Percentiles rank a stretch among this genome's conserved stretches.
These are phyloP conservation scores for Syzygium syzygioides DNA, from an alignment of 441 rosid genomes.

Conservation along the genomic window DNA sequence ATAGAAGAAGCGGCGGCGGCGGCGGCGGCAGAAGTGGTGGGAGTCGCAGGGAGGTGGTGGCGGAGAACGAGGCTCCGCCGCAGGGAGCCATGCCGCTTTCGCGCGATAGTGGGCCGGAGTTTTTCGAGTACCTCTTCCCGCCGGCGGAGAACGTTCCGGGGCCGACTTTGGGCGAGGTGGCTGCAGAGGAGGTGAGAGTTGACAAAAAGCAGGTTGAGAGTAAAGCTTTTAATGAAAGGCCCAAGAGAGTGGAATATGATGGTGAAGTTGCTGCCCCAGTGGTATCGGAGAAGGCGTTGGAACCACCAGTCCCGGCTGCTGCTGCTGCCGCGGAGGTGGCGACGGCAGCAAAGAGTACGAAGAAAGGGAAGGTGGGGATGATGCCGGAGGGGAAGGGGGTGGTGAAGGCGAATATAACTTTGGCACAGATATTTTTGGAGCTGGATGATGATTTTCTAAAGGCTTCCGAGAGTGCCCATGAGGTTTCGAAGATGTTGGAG, in stretches of 20 bases:
- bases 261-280: constrained; percentile 10
- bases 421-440: constrained; percentile 46
- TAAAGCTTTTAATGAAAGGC: constrained; percentile 18
- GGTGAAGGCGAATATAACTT: constrained; percentile 22
- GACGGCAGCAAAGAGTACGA: constrained; percentile 26
- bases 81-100: neutral
- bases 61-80: constrained; percentile 3
- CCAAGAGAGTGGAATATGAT: constrained; percentile 13
- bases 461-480: constrained; percentile 90
- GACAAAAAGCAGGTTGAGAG: constrained; percentile 13
- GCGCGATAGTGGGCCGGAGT: neutral
- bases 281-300: constrained; percentile 13
- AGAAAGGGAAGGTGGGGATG: constrained; percentile 30
- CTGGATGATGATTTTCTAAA: constrained; percentile 82
- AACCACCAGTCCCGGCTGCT: neutral
- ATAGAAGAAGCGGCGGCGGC: constrained; percentile 22
- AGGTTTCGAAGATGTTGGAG: constrained; percentile 91
- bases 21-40: constrained; percentile 3
- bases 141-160: constrained; percentile 42
- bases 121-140: constrained; percentile 38
- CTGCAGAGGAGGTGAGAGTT: constrained; percentile 1
- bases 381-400: constrained; percentile 32
- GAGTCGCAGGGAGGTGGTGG: constrained; percentile 4
- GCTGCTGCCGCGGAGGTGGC: neutral
- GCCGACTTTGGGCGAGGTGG: constrained; percentile 42